phyloP scores from a whole-genome alignment of 1,139 yeast genomes.

The Candida smagusa region DNA sequence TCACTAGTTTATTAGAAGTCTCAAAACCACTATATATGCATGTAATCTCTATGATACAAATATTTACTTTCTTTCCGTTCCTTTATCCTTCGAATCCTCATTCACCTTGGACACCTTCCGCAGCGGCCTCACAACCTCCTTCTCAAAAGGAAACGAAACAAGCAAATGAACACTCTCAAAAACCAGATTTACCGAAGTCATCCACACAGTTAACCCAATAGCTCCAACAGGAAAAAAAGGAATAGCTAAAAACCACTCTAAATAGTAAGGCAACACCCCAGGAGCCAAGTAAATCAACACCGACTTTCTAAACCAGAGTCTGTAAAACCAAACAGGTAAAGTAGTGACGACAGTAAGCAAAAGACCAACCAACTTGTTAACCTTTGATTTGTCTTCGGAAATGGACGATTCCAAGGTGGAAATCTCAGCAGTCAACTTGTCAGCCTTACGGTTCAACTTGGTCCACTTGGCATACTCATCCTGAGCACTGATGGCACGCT shows the following conservation, averaged over 20 bases:
- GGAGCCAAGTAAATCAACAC: conserved; percentile 62
- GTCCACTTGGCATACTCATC: conserved; percentile 98
- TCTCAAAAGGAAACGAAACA: conserved; percentile 4
- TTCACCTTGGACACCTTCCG: too few relatives aligned
- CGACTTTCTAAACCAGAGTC: conserved; percentile 55
- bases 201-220: conserved; percentile 52
- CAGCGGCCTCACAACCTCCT: conserved; percentile 1
- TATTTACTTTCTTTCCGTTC: too few relatives aligned
- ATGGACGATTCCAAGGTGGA: conserved; percentile 38
- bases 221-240: conserved; percentile 60
- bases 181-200: conserved; percentile 37
- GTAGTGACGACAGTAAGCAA: conserved; percentile 30
- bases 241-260: conserved; percentile 58
- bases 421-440: conserved; percentile 54
- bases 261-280: conserved; percentile 52
- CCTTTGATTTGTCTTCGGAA: conserved; percentile 31
- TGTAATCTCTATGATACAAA: too few relatives aligned
- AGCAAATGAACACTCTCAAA: conserved; percentile 26
- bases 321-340: conserved; percentile 47
- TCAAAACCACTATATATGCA: too few relatives aligned
- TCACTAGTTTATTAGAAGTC: too few relatives aligned
- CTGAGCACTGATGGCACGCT: conserved; percentile 73
- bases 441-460: conserved; percentile 72
- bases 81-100: neutral
- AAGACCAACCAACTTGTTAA: conserved; percentile 30